phyloP scores from a whole-genome alignment of 345 rosid species.

The Murraya koenigii region DNA sequence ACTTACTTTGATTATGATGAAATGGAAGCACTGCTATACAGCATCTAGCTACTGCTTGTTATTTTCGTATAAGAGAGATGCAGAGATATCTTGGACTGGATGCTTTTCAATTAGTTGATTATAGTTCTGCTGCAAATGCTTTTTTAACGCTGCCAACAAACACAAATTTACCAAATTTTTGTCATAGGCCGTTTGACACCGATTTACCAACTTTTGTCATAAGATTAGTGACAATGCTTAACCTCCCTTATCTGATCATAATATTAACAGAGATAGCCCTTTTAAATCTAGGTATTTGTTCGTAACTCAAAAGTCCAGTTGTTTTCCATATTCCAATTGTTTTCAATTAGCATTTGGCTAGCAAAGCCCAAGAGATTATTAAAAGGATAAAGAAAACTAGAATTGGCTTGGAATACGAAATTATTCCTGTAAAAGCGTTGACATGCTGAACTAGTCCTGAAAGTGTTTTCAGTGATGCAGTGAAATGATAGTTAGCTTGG shows the following conservation, averaged over 20 bases:
- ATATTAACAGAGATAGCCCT: slow-evolving; percentile 30
- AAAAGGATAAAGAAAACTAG: no score
- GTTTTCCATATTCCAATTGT: not conserved
- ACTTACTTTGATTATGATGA: slow-evolving; percentile 51
- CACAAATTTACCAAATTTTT: slow-evolving; percentile 21
- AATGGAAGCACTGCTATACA: slow-evolving; percentile 60
- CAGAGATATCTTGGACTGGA: slow-evolving; percentile 40
- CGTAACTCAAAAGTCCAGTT: not conserved
- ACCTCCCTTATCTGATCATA: slow-evolving; percentile 28
- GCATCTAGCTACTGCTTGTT: slow-evolving; percentile 57
- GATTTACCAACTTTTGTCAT: slow-evolving; percentile 27
- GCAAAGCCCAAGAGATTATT: not conserved
- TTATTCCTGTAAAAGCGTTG: not conserved
- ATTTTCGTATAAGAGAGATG: slow-evolving; percentile 52
- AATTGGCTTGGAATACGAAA: not conserved
- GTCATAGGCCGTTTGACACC: slow-evolving; percentile 26
- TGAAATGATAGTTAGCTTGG: not conserved
- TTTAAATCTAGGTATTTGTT: slow-evolving; percentile 43
- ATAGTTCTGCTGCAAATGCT: slow-evolving; percentile 29
- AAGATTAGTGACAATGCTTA: slow-evolving; percentile 20
- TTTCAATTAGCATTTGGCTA: not conserved
- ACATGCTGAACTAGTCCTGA: no score
- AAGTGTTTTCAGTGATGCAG: not conserved
- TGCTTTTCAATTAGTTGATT: slow-evolving; percentile 31
- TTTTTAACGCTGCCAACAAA: slow-evolving; percentile 12